Percentiles rank a stretch among this genome's conserved stretches.
phyloP scores from a whole-genome alignment of 1,139 yeast genomes.

The Yamadazyma buinensis region DNA sequence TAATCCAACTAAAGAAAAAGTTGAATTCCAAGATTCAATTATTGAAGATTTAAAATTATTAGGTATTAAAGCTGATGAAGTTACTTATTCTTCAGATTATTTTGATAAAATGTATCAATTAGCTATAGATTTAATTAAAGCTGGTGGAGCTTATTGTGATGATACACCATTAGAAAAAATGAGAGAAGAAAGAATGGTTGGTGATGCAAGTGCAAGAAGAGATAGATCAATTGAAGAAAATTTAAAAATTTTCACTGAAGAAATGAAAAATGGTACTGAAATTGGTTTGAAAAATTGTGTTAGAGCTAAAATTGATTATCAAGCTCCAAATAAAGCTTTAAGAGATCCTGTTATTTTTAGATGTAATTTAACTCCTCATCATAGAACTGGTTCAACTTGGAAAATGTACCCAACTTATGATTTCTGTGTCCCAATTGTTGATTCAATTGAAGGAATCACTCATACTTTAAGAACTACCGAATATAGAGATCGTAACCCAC shows the following conservation, averaged over 20 bases:
- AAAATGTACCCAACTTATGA: conserved; percentile 97
- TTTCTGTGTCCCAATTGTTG: conserved; percentile 96
- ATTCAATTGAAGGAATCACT: conserved; percentile 91
- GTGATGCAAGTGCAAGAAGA: conserved; percentile 82
- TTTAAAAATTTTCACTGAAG: conserved; percentile 75
- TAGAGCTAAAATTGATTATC: conserved; percentile 92
- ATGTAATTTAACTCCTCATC: conserved; percentile 94
- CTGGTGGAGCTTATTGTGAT: conserved; percentile 95
- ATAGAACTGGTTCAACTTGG: conserved; percentile 89
- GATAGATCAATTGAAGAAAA: conserved; percentile 89
- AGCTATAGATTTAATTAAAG: conserved; percentile 81
- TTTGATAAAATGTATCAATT: conserved; percentile 85
- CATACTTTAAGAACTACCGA: conserved; percentile 97
- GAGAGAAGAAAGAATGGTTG: conserved; percentile 99
- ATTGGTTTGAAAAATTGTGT: conserved; percentile 85
- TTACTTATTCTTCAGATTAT: conserved; percentile 90
- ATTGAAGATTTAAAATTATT: conserved; percentile 82
- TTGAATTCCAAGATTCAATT: conserved; percentile 88
- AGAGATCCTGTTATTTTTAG: conserved; percentile 98
- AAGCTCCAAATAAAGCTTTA: conserved; percentile 85
- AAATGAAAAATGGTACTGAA: conserved; percentile 91
- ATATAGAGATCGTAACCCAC: conserved; percentile 96
- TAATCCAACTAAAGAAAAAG: conserved; percentile 92
- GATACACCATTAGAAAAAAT: conserved; percentile 89
- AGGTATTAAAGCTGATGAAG: conserved; percentile 85